Evolutionary conservation across 352 stramenopile genomes (phyloP), one percentile per base, ranked within the genome.

Genomic region (Phytophthora tentaculata): DNA sequence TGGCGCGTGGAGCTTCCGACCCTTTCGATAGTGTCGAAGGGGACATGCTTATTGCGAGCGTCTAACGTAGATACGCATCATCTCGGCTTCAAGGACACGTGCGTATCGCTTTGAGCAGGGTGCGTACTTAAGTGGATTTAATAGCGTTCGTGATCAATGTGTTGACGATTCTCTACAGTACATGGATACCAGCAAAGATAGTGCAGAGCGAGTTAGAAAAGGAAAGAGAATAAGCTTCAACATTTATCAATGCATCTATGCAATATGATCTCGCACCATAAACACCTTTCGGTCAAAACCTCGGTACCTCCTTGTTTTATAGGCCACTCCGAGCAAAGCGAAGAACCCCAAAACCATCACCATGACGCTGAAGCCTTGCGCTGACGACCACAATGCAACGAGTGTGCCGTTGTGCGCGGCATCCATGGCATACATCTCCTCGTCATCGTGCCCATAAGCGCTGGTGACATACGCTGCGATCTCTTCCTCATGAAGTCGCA

Each of bases 381-480:
- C 56, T 1, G 71, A 82, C 17, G 77, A 76, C 67, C 74, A 72
- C 17, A 89, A 22, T n/a, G 73, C 71, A 3, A 71, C 59, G 5
- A 69, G 54, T 5, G 79, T 69, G 5, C 81, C 77, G 29, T 87
- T 84, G 52, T 79, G 67, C 4, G 75, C 76, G 26, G 74, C 80
- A 37, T 86, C 65, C 71, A 89, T 81, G 17, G 53, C 65, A 48
- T 79, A 88, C 0, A 81, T 68, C 14, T 88, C 79, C 9, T 82
- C 60, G 10, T 84, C 83, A 26, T 75, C 69, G 29, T 90, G 74
- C 19, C 64, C 61, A 63, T 90, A 93, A 3, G 84, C 76, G 28
- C 68, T 86, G 32, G 61, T 74, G 24, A 91, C 68, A 45, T 79
- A 93, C 45, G 76, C 74, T 3, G 80, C 65, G 55, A 93, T 84